Conservation (phyloP, 495 filamentous ascomycete genomes). For the Margaritispora aquatica region DNA sequence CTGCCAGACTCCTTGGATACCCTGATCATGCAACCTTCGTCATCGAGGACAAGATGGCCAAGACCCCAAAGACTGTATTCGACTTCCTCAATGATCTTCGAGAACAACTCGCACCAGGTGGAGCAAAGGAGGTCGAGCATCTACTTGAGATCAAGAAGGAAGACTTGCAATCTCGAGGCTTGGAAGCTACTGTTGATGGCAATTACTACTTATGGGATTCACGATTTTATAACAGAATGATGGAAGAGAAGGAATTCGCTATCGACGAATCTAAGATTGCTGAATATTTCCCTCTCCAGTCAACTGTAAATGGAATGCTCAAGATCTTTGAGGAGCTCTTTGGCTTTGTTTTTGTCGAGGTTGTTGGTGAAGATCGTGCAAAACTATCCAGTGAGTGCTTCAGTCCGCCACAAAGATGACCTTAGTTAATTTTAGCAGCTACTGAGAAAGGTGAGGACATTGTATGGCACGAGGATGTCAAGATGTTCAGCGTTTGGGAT, state of each 20-base stretch:
- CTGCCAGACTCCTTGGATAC: constrained; percentile 84
- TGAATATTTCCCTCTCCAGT: constrained; percentile 87
- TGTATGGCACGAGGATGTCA: constrained; percentile 55
- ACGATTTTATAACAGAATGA: constrained; percentile 75
- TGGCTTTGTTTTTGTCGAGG: constrained; percentile 83
- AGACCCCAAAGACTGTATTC: constrained; percentile 78
- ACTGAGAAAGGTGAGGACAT: constrained; percentile 54
- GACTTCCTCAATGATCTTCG: constrained; percentile 80
- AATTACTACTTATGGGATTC: constrained; percentile 66
- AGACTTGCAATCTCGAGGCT: constrained; percentile 53
- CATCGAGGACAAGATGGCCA: constrained; percentile 97
- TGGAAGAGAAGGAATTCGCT: constrained; percentile 86
- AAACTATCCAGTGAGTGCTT: constrained; percentile 26
- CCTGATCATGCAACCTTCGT: constrained; percentile 86
- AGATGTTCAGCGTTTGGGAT: constrained; percentile 58
- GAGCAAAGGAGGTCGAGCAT: constrained; percentile 65
- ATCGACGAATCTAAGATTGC: constrained; percentile 86
- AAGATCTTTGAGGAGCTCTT: constrained; percentile 92
- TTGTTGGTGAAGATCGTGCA: constrained; percentile 46
- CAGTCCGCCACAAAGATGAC: not conserved
- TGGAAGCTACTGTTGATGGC: constrained; percentile 54
- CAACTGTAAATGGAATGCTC: constrained; percentile 85
- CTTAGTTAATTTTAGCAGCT: constrained; percentile 20
- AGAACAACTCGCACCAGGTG: constrained; percentile 65
- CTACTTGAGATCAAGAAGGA: constrained; percentile 74